Evolutionary conservation across 495 filamentous ascomycete species (phyloP), one percentile per base, ranked within the genome.

Genomic region (Pyrenula massariospora): DNA sequence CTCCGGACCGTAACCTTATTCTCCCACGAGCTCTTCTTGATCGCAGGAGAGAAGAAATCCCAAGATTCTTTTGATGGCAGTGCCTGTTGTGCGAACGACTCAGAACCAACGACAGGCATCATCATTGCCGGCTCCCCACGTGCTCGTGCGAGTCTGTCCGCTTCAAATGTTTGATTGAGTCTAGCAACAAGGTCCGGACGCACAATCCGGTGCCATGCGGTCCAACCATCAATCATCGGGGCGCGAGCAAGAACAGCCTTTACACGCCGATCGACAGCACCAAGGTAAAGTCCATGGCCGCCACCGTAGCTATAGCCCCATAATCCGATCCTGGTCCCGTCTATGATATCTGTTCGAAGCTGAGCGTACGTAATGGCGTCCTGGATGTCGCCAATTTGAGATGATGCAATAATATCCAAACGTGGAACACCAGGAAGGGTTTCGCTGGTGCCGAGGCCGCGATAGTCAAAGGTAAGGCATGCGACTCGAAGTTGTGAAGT

Each of bases 331-430:
- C 58, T 62, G 15, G 53, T 50, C n/a, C 31, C 25, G 50, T 68
- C 56, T 1, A 69, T 60, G 5, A 42, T 15, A 42, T 68, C 66
- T 12, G 53, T 10, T 22, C 56, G 31, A 15, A 60, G 55, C 50
- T 64, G 62, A 11, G 66, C 66, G 55, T 66, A 68, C 2, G 64
- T 67, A 31, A 70, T 64, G 2, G 64, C 67, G 52, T 66, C 66
- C 2, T 54, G 53, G 54, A 64, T 57, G 57, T 70, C 67, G 25
- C 54, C 60, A 53, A 57, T 49, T 56, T 70, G 67, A 12, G 57
- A 23, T 8, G 36, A 22, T 2, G 67, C 62, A 54, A 61, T 57
- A 52, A 68, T 63, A 55, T 70, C 67, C 10, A 63, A 56, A 2
- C 52, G 52, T 22, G 54, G 52, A 19, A 22, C 23, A 10, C 58